These are phyloP conservation scores for Apiotrichum sp. DNA, from an alignment of 1,284 basidiomycete genomes.

Conservation along the genomic window DNA sequence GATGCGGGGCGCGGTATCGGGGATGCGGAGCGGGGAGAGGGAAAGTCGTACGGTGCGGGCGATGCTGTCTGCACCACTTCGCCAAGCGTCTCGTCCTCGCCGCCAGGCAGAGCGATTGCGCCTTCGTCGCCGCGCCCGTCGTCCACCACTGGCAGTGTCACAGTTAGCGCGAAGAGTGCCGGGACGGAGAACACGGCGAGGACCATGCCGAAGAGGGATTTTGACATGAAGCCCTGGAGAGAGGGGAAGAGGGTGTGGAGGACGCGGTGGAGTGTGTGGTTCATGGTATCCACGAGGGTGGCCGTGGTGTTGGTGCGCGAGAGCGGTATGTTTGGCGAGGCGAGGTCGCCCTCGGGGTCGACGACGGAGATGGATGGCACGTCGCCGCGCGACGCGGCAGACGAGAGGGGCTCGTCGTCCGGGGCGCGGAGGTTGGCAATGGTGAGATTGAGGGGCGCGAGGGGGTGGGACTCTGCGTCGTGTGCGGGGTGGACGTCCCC, in stretches of 20 bases:
- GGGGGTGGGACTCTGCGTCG: neutral
- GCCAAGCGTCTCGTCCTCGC: slow-evolving; percentile 31
- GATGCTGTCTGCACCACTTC: slow-evolving; percentile 21
- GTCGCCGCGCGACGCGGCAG: neutral
- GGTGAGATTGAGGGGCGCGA: neutral
- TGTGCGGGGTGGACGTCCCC: neutral
- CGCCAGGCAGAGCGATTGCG: slow-evolving; percentile 29
- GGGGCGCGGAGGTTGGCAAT: neutral
- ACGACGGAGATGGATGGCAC: neutral
- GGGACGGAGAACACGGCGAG: slow-evolving; percentile 78
- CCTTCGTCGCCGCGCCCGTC: slow-evolving; percentile 44
- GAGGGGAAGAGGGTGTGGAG: slow-evolving; percentile 67
- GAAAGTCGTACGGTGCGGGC: slow-evolving; percentile 5
- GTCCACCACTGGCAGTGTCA: slow-evolving; percentile 83
- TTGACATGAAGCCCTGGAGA: slow-evolving; percentile 65
- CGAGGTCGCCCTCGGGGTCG: neutral
- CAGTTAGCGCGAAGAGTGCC: slow-evolving; percentile 73
- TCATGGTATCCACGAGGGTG: neutral
- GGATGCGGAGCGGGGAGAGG: neutral
- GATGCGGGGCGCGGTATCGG: neutral
- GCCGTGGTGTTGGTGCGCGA: neutral
- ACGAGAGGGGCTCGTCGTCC: neutral
- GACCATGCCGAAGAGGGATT: slow-evolving; percentile 65
- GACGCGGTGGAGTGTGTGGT: neutral
- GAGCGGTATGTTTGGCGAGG: neutral